phyloP scores from a whole-genome alignment of 192 early-diverging fungal genomes.

The Tieghemiomyces parasiticus region DNA sequence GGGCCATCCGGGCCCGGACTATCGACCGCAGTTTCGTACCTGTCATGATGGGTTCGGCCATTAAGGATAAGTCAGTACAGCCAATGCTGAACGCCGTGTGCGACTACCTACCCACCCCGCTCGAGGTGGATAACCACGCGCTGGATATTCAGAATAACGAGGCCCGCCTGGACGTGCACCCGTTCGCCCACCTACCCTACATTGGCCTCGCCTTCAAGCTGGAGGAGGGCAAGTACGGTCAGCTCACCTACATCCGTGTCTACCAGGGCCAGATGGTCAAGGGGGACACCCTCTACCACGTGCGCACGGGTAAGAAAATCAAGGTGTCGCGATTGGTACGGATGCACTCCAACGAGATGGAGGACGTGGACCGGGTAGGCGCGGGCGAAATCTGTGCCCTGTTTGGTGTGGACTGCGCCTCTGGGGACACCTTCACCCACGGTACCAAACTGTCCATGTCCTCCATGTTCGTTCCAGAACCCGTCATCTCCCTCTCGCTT shows the following conservation, averaged over 20 bases:
- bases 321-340: conserved; percentile 93
- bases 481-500: conserved; percentile 90
- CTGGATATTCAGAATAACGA: conserved; percentile 55
- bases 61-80: conserved; percentile 75
- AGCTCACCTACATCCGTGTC: conserved; percentile 92
- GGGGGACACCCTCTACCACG: conserved; percentile 78
- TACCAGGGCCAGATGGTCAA: conserved; percentile 86
- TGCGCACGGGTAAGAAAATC: conserved; percentile 80
- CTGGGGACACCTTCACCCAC: conserved; percentile 94
- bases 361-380: conserved; percentile 85
- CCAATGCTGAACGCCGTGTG: conserved; percentile 54
- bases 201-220: conserved; percentile 80
- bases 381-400: conserved; percentile 96
- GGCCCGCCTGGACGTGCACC: conserved; percentile 34
- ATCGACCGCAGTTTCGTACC: conserved; percentile 67
- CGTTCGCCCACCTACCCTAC: conserved; percentile 54
- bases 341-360: conserved; percentile 98
- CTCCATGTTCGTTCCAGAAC: conserved; percentile 94
- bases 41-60: conserved; percentile 72
- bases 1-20: conserved; percentile 64
- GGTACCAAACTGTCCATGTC: conserved; percentile 81
- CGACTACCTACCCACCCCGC: conserved; percentile 54
- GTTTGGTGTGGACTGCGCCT: conserved; percentile 94
- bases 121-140: conserved; percentile 55
- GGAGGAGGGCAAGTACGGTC: conserved; percentile 90